A percentile compares a stretch with the other conserved stretches of the same genome.
phyloP scores from a whole-genome alignment of 2,329 filamentous ascomycete genomes.

The Aureobasidium sp. region DNA sequence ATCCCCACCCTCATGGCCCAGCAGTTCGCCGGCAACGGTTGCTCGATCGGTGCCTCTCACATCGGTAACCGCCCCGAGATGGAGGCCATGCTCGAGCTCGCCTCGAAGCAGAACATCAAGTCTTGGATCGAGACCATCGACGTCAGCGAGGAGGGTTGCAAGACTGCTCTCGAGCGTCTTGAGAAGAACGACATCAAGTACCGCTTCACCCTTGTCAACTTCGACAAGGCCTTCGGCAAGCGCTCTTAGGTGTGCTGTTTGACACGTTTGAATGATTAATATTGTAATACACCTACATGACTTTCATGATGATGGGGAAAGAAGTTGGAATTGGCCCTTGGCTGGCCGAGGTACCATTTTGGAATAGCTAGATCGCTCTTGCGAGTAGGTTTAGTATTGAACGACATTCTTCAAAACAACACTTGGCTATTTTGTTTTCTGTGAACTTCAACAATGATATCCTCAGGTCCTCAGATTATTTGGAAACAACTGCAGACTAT shows the following conservation, averaged over 20 bases:
- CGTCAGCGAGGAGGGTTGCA: constrained; percentile 61
- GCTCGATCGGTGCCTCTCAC: constrained; percentile 43
- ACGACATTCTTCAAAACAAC: background rate
- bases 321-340: constrained; percentile 1
- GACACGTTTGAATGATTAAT: constrained; percentile 9
- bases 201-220: constrained; percentile 55
- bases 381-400: background rate
- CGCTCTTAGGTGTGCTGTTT: constrained; percentile 21
- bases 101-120: constrained; percentile 43
- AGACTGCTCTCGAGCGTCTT: constrained; percentile 60
- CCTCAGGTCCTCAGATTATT: background rate
- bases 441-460: too few relatives aligned
- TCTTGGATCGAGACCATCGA: constrained; percentile 56
- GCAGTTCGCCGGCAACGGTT: constrained; percentile 65
- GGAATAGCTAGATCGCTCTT: background rate
- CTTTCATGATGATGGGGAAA: background rate
- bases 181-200: constrained; percentile 64
- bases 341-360: constrained; percentile 4
- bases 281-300: constrained; percentile 6
- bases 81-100: constrained; percentile 43
- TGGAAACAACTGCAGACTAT: background rate
- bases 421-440: too few relatives aligned
- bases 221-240: constrained; percentile 57
- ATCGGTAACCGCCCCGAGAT: constrained; percentile 43
- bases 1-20: constrained; percentile 64